Evolutionary conservation across 345 rosid genomes (phyloP).

Genomic region (Luvunga scandens): DNA sequence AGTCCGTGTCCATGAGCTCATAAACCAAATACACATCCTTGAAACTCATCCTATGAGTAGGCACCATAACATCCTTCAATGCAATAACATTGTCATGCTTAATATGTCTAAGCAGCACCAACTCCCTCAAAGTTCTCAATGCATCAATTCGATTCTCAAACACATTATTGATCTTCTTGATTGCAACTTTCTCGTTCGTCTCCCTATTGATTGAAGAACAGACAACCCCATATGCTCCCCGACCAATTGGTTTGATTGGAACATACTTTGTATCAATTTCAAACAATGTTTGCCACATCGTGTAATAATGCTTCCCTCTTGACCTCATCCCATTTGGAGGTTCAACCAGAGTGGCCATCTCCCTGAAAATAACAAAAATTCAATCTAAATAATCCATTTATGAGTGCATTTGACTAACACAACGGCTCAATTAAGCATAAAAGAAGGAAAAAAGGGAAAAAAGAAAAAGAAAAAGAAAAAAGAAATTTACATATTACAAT

Average conservation of each 20-base stretch:
- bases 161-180: conserved; percentile 81
- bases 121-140: conserved; percentile 69
- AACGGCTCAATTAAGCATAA: not conserved
- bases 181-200: conserved; percentile 79
- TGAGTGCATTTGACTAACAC: not conserved
- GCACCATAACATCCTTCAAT: conserved; percentile 86
- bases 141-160: conserved; percentile 70
- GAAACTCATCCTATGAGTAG: conserved; percentile 48
- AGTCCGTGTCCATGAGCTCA: conserved; percentile 92
- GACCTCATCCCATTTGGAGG: conserved; percentile 70
- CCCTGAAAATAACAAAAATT: conserved; percentile 22
- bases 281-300: conserved; percentile 81
- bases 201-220: conserved; percentile 79
- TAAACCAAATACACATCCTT: conserved; percentile 86
- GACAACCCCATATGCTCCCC: conserved; percentile 85
- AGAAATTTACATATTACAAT: not conserved
- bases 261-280: conserved; percentile 83
- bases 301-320: conserved; percentile 74
- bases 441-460: not conserved
- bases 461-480: too few species aligned
- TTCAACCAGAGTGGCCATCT: conserved; percentile 80
- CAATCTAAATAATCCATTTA: not conserved
- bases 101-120: conserved; percentile 75
- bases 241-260: conserved; percentile 85
- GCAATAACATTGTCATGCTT: conserved; percentile 79